A percentile compares a stretch with the other conserved stretches of the same genome.
phyloP scores from a whole-genome alignment of 2,329 filamentous ascomycete species.

The Ophiostoma montium region DNA sequence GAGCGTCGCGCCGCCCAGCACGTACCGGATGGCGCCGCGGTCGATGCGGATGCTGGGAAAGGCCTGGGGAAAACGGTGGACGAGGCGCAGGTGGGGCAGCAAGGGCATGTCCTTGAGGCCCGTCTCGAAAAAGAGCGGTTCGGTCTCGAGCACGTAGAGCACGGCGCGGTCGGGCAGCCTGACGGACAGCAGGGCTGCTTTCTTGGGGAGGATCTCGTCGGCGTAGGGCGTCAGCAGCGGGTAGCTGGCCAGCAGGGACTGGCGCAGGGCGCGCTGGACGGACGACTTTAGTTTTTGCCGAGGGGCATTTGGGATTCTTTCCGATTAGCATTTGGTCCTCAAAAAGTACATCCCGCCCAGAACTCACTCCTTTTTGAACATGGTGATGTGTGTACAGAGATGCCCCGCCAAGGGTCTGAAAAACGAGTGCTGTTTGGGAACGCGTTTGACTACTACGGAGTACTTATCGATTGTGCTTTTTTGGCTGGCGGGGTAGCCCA shows the following conservation, averaged over 20 bases:
- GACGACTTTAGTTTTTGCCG: constrained; percentile 3
- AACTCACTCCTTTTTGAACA: constrained; percentile 89
- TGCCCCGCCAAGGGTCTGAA: constrained; percentile 10
- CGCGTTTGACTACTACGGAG: not conserved
- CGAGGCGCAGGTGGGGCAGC: constrained; percentile 74
- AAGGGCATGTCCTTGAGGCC: constrained; percentile 38
- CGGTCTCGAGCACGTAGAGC: constrained; percentile 68
- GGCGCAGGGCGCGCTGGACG: constrained; percentile 64
- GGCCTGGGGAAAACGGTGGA: constrained; percentile 77
- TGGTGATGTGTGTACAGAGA: constrained; percentile 22
- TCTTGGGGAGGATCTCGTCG: constrained; percentile 91
- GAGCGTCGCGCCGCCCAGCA: constrained; percentile 80
- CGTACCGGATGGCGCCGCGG: constrained; percentile 90
- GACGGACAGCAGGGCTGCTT: constrained; percentile 75
- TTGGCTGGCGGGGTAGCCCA: no score
- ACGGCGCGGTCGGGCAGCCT: constrained; percentile 86
- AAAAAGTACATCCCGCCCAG: not conserved
- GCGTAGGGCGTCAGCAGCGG: constrained; percentile 76
- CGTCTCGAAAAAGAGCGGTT: constrained; percentile 85
- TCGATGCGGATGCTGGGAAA: constrained; percentile 85
- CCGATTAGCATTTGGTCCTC: not conserved
- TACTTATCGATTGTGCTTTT: not conserved
- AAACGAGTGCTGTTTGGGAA: no score
- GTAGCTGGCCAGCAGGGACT: constrained; percentile 70
- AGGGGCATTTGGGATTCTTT: not conserved